Conservation (phyloP, 2,329 filamentous ascomycete species). For the Emmonsia crescens region DNA sequence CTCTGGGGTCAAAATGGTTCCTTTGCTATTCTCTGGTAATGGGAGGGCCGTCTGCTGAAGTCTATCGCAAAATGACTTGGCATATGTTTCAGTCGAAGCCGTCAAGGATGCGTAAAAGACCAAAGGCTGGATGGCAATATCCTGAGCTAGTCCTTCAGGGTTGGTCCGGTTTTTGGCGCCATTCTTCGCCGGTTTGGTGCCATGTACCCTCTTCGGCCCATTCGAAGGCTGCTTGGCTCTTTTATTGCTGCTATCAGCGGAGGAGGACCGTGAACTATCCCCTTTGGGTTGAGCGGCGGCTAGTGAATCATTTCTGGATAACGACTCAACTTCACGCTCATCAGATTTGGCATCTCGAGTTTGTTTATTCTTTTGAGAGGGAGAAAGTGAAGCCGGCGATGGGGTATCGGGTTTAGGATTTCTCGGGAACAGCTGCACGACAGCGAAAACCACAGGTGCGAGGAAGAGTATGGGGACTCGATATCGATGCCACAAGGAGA, state of each 20-base stretch:
- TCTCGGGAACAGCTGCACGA: not conserved
- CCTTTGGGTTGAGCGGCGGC: not conserved
- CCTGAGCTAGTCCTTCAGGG: not conserved
- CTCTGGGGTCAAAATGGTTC: constrained; percentile 45
- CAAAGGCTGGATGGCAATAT: constrained; percentile 47
- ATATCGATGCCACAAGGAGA: constrained; percentile 4
- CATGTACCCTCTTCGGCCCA: constrained; percentile 12
- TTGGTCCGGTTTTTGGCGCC: not conserved
- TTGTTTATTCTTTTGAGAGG: not conserved
- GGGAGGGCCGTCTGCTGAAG: constrained; percentile 37
- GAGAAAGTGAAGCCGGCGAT: not conserved
- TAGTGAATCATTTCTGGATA: not conserved
- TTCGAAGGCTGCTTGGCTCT: constrained; percentile 1
- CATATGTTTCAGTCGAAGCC: constrained; percentile 66
- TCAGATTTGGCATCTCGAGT: not conserved
- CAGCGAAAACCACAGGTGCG: not conserved
- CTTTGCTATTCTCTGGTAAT: constrained; percentile 12
- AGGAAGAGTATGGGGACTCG: constrained; percentile 1
- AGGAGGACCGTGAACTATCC: not conserved
- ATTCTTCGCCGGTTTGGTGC: constrained; percentile 8
- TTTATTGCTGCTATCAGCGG: not conserved
- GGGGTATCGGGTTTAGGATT: not conserved
- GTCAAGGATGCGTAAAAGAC: constrained; percentile 88
- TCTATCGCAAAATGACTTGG: constrained; percentile 49
- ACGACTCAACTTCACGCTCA: too few relatives aligned